Base-by-base conservation (phyloP, 139 green algal species). In the Chlorokybus atmophyticus region DNA sequence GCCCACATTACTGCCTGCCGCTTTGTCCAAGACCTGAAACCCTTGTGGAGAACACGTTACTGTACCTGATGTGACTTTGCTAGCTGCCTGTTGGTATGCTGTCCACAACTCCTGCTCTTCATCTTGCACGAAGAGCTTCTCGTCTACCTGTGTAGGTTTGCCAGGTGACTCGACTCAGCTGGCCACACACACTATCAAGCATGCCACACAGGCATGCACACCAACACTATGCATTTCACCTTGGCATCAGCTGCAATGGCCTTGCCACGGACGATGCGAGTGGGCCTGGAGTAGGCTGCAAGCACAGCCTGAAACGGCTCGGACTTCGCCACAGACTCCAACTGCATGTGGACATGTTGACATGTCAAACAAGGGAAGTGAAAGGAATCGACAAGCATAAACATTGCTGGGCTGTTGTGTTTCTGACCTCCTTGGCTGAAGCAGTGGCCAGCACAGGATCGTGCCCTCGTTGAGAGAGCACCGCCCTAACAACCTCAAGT, bases 221-320 rank as follows among this genome's bases (percentile, higher is more conserved):
- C 14, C 25, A 62, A 4, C 31, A 44, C 35, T 44, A 14, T 44
- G 35, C 19, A 6, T 8, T 62, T 30, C n/a, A 79, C 55, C 44
- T 70, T 23, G 29, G 40, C 59, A 5, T 64, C 55, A 10, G 52
- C 14, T 8, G 69, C 67, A 0, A 85, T 68, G 6, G 85, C 69
- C 78, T 97, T 94, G 58, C 86, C 87, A 6, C 79, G 71, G 21
- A 87, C 77, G 29, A 98, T 85, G 38, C 88, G 75, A 0, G 81
- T 87, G 14, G 87, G 85, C 1, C 90, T 78, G 0, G 78, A 68
- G 26, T 94, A 71, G 4, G 81, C 77, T 2, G 64, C 70, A 70
- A 94, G 85, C 26, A 94, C 77, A 5, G 51, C n/a, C 19, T 74
- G 60, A 48, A 95, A 66, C 31, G 52, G 31, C 14, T 76, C 60